Evolutionary conservation across 768 basidiomycete genomes (phyloP), one percentile per base, ranked within the genome.

Genomic region (Lactarius hengduanensis): DNA sequence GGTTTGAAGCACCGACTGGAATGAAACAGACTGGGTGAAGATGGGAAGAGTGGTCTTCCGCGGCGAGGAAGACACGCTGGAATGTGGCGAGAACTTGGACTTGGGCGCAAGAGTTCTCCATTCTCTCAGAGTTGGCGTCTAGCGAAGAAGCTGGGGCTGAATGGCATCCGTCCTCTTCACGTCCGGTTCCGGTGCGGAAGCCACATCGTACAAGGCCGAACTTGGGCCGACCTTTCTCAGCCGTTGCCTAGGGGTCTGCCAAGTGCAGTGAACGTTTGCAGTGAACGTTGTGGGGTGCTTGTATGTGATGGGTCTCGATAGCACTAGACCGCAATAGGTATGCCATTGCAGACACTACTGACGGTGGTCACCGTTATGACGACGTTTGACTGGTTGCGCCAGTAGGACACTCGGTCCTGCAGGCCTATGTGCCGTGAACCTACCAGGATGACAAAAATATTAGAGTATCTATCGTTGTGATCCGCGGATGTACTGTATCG

Each of bases 131-230:
- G 3, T n/a, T 56, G 45, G 41, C 38, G 22, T 18, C 1, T 26
- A 16, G 36, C 34, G 5, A 30, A 38, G 36, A 38, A 38, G 11
- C 11, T 38, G 36, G 7, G 4, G 53, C 56, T 30, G 36, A 43
- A 57, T 20, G 18, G 1, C 36, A 26, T 30, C 5, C 36, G 20
- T 38, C 15, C 61, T 56, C 45, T 50, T 57, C 20, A 50, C 30
- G 43, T 40, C 20, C 32, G 38, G 36, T 22, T 50, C 13, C n/a
- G 18, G 30, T 41, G 57, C 56, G 34, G 40, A 53, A 26, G 65
- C 65, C 60, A 62, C 38, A 40, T 66, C 56, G 56, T 30, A 55
- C 20, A 16, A 28, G 28, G 55, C 55, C 30, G 11, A 15, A 30
- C 16, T 9, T 56, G 18, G 30, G 28, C 15, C 60, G 38, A 16